Evolutionary conservation across 139 green algal genomes (phyloP).

Genomic region (Asterochloris sp.): DNA sequence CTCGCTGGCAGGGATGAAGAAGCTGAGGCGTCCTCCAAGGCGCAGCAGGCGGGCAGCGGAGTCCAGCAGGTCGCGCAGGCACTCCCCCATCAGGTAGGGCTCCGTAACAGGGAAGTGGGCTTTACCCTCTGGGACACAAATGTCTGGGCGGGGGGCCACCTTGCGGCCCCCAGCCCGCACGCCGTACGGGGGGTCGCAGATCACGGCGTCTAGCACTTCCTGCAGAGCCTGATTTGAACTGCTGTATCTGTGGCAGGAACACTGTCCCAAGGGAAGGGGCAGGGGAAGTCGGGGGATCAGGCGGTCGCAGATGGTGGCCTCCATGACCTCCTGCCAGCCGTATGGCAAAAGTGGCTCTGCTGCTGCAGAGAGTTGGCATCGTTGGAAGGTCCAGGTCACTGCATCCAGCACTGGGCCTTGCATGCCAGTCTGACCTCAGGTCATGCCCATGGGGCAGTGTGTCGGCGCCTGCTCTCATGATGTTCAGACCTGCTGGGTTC

Average conservation of each 20-base stretch:
- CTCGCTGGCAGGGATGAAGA: conserved; percentile 63
- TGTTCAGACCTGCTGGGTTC: too few species aligned
- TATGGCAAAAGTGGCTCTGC: too few species aligned
- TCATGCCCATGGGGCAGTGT: too few species aligned
- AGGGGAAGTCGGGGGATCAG: too few species aligned
- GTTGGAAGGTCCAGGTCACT: too few species aligned
- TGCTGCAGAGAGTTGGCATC: too few species aligned
- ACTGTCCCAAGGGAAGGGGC: too few species aligned
- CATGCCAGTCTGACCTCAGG: too few species aligned
- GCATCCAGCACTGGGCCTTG: too few species aligned
- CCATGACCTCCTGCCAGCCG: too few species aligned
- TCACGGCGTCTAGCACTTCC: conserved; percentile 78
- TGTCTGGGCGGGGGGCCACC: conserved; percentile 5
- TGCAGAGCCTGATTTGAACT: neutral
- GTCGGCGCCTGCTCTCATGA: too few species aligned
- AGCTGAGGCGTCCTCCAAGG: conserved; percentile 63
- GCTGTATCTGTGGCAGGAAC: neutral
- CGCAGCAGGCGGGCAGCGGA: conserved; percentile 66
- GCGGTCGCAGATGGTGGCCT: too few species aligned
- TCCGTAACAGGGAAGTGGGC: conserved; percentile 75
- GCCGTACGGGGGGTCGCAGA: conserved; percentile 95
- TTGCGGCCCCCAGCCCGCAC: conserved; percentile 92
- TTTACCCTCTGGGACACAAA: neutral
- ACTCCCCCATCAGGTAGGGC: conserved; percentile 85
- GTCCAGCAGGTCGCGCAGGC: conserved; percentile 87